phyloP scores from a whole-genome alignment of 495 filamentous ascomycete genomes.

The Hypoxylon lenormandii region DNA sequence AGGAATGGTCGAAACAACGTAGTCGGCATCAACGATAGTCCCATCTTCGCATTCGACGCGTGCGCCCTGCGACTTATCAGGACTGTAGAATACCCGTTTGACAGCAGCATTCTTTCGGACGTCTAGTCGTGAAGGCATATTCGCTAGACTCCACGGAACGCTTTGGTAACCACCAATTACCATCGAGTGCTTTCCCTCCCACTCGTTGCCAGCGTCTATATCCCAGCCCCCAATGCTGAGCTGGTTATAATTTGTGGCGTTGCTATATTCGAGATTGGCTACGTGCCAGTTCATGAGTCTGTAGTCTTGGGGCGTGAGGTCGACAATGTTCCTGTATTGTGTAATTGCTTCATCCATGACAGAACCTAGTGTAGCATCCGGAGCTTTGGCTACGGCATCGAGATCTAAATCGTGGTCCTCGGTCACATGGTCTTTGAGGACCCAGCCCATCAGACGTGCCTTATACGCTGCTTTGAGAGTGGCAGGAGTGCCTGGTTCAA shows the following conservation, averaged over 20 bases:
- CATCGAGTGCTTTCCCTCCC: conserved; percentile 91
- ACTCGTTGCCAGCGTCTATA: conserved; percentile 96
- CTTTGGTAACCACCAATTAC: conserved; percentile 93
- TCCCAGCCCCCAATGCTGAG: conserved; percentile 95
- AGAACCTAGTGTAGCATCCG: conserved; percentile 80
- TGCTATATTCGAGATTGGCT: conserved; percentile 97
- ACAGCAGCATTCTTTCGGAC: conserved; percentile 72
- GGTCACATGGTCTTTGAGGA: conserved; percentile 72
- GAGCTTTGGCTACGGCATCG: conserved; percentile 69
- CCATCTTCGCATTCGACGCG: conserved; percentile 84
- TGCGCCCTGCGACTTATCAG: conserved; percentile 53
- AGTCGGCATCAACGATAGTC: conserved; percentile 79
- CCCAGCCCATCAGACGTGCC: conserved; percentile 84
- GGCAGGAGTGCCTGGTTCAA: conserved; percentile 67
- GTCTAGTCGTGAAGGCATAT: conserved; percentile 80
- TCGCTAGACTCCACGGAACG: conserved; percentile 82
- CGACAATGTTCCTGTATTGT: conserved; percentile 85
- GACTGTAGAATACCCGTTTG: conserved; percentile 47
- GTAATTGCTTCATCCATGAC: conserved; percentile 88
- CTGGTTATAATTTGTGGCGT: conserved; percentile 84
- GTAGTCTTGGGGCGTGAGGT: conserved; percentile 85
- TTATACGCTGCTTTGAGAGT: conserved; percentile 74
- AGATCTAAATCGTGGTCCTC: conserved; percentile 77
- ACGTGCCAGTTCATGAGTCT: conserved; percentile 97
- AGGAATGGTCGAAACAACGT: conserved; percentile 86